A percentile compares a stretch with the other conserved stretches of the same genome.
Conservation (phyloP, 306 rosid genomes). For the Fragaria vesca region DNA sequence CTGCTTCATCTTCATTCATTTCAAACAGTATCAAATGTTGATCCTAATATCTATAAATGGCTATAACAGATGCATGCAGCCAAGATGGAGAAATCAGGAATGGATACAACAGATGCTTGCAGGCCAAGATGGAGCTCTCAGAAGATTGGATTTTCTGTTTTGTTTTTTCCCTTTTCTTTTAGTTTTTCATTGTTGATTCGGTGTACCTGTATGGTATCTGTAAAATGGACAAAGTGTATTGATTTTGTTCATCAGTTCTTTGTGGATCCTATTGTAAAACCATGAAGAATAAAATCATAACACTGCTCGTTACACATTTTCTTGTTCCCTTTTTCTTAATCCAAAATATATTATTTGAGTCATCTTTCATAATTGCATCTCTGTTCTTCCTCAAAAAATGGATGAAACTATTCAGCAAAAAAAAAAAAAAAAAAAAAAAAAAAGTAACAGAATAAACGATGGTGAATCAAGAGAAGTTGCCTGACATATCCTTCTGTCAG, state of each 20-base stretch:
- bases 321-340: neutral
- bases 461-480: neutral
- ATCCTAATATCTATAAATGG: neutral
- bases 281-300: neutral
- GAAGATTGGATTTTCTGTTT: neutral
- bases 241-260: neutral
- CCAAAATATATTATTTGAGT: neutral
- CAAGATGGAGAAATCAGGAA: neutral
- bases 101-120: neutral
- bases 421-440: neutral
- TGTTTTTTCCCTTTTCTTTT: neutral
- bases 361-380: neutral
- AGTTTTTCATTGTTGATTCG: neutral
- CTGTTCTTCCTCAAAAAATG: neutral
- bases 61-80: conserved; percentile 4
- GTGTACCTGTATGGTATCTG: neutral
- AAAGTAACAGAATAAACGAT: neutral
- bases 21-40: neutral
- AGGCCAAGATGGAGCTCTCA: neutral
- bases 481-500: conserved; percentile 1
- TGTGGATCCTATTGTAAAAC: neutral
- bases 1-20: neutral
- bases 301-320: neutral
- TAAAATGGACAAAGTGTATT: neutral
- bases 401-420: neutral